phyloP scores from a whole-genome alignment of 1,139 yeast species.

The Suhomyces coccinellae region DNA sequence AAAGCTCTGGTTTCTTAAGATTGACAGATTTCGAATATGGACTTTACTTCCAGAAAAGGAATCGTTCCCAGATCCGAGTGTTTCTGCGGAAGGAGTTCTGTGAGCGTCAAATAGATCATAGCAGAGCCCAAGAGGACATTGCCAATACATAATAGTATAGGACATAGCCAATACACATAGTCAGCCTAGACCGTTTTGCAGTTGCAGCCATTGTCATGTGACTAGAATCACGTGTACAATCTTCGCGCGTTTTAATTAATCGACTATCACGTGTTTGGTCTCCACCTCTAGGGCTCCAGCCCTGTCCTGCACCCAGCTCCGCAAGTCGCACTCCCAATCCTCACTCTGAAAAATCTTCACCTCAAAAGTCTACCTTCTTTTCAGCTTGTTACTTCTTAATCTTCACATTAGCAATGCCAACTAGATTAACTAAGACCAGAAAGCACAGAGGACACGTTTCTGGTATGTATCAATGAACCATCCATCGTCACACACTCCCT shows the following conservation, averaged over 20 bases:
- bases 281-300: slow-evolving; percentile 5
- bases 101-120: too few relatives aligned
- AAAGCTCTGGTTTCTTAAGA: too few relatives aligned
- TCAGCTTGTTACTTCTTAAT: slow-evolving; percentile 17
- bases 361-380: slow-evolving; percentile 15
- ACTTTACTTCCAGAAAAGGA: too few relatives aligned
- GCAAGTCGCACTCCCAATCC: neutral
- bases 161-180: too few relatives aligned
- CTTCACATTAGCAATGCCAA: slow-evolving; percentile 74
- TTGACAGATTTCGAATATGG: too few relatives aligned
- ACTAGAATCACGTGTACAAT: neutral
- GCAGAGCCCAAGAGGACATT: neutral
- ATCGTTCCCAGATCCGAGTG: too few relatives aligned
- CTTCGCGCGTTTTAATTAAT: neutral
- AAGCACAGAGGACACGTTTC: slow-evolving; percentile 99
- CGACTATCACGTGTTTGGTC: neutral
- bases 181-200: neutral
- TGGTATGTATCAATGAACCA: slow-evolving; percentile 58
- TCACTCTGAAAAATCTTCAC: slow-evolving; percentile 19
- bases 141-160: too few relatives aligned
- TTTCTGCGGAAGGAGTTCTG: too few relatives aligned
- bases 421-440: slow-evolving; percentile 99
- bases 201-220: slow-evolving; percentile 1
- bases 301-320: slow-evolving; percentile 1
- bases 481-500: neutral